Evolutionary conservation across 257 asterid species (phyloP).

Genomic region (Solanum chiquidenum): DNA sequence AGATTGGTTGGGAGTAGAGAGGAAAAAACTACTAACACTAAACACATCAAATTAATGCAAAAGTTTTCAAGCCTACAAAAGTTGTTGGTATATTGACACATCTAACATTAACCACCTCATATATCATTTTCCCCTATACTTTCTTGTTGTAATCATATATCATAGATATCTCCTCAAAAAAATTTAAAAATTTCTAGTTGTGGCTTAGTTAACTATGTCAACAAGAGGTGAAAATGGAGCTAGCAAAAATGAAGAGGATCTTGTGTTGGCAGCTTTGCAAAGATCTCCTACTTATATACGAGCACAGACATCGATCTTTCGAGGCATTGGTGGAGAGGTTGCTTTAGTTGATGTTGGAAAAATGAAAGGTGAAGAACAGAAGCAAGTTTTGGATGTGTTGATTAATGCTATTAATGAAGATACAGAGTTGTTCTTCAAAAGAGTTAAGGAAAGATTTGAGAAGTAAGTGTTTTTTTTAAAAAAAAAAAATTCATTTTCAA

Average conservation of each 20-base stretch:
- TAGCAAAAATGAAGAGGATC: conserved; percentile 49
- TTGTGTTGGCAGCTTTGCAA: conserved; percentile 53
- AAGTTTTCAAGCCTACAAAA: conserved; percentile 30
- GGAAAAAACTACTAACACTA: neutral
- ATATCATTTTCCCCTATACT: neutral
- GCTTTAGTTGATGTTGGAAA: conserved; percentile 49
- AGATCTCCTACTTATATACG: conserved; percentile 62
- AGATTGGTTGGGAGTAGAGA: neutral
- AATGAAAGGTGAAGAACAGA: conserved; percentile 38
- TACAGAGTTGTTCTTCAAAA: conserved; percentile 38
- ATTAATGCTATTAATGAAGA: conserved; percentile 42
- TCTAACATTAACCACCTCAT: conserved; percentile 14
- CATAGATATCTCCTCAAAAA: conserved; percentile 14
- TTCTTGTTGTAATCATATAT: conserved; percentile 5
- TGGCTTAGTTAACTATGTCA: conserved; percentile 2
- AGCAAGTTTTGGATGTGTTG: conserved; percentile 45
- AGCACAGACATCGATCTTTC: conserved; percentile 44
- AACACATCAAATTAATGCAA: conserved; percentile 10
- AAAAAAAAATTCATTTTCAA: neutral
- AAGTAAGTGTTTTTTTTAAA: conserved; percentile 31
- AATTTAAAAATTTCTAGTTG: neutral
- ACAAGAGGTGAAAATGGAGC: conserved; percentile 11
- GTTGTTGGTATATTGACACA: conserved; percentile 32
- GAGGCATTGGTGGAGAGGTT: conserved; percentile 40
- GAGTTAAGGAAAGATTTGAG: conserved; percentile 74